Base-by-base conservation (phyloP, 257 asterid species). In the Ilex aquifolium region DNA sequence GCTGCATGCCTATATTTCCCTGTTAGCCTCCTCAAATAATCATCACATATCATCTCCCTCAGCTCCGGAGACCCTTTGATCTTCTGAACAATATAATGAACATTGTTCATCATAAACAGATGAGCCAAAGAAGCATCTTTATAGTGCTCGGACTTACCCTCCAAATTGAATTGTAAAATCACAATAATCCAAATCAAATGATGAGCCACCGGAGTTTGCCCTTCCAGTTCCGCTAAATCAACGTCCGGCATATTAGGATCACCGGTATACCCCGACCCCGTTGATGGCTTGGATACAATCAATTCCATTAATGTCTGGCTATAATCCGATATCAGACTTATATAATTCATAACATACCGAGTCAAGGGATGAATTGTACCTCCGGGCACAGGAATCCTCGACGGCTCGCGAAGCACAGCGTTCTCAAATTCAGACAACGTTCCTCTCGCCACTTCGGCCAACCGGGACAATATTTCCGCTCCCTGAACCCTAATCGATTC, bases 321-420 rank as follows among this genome's bases (percentile, higher is more conserved):
- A 60, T 77, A 74, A 59, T 77, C 85, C 44, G 78, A 68, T 32
- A 79, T 76, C 69, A 76, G 69, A 48, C 67, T 62, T 17, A 79
- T 64, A 44, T 79, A 82, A 36, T 75, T 70, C 88, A 79, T 82
- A 13, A 82, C 88, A 56, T 79, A 79, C 66, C 76, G 71, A 40
- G 88, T 82, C 60, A 82, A 63, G 15, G 78, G 85, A 67, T 82
- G 85, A 69, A 82, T 65, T 2, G 81, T 69, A 56, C 81, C 88
- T 57, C 77, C 85, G 0, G 82, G 79, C 7, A 70, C 76, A 0
- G 73, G 68, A 29, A 62, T 62, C 65, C 39, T 69, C 0, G 81
- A 76, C 21, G 80, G 77, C 65, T 82, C 85, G 14, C 67, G 72
- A 32, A 82, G 73, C 32, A 79, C 77, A 5, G 78, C 74, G 16